Conservation (phyloP, 2,329 filamentous ascomycete genomes). For the Fusarium metavorans region DNA sequence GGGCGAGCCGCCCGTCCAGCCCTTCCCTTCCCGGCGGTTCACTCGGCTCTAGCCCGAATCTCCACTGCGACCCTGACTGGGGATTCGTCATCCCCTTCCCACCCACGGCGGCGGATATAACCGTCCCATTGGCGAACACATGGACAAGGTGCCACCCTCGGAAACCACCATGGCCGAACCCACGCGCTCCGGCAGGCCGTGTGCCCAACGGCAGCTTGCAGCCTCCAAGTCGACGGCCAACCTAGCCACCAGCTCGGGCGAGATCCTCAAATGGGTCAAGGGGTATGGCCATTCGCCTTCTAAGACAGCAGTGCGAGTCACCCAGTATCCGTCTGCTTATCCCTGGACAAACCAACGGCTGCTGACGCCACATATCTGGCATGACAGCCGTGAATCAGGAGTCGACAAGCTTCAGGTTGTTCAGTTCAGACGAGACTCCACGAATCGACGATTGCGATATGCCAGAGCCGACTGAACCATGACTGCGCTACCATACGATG, state of each 20-base stretch:
- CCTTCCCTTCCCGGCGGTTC: slow-evolving; percentile 51
- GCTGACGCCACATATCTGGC: slow-evolving; percentile 46
- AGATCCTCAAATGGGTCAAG: slow-evolving; percentile 48
- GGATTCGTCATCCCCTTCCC: slow-evolving; percentile 49
- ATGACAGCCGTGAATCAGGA: slow-evolving; percentile 44
- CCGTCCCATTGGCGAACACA: slow-evolving; percentile 50
- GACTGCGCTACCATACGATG: slow-evolving; percentile 34
- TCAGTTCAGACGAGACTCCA: slow-evolving; percentile 37
- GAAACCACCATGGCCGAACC: slow-evolving; percentile 42
- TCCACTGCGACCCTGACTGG: slow-evolving; percentile 49
- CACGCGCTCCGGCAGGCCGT: slow-evolving; percentile 39
- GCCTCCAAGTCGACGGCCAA: slow-evolving; percentile 37
- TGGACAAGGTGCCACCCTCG: slow-evolving; percentile 44
- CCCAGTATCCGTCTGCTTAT: slow-evolving; percentile 34
- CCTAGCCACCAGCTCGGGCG: slow-evolving; percentile 44
- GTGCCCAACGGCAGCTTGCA: slow-evolving; percentile 45
- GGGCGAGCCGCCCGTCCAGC: slow-evolving; percentile 38
- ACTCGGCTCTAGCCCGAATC: slow-evolving; percentile 55
- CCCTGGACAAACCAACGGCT: slow-evolving; percentile 41
- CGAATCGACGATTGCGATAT: slow-evolving; percentile 40
- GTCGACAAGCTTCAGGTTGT: slow-evolving; percentile 26
- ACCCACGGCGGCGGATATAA: slow-evolving; percentile 48
- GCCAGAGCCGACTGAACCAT: slow-evolving; percentile 32
- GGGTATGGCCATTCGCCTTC: slow-evolving; percentile 34
- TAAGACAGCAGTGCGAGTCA: slow-evolving; percentile 29